Conservation (phyloP, 2,329 filamentous ascomycete species). For the Aschersonia sp. region DNA sequence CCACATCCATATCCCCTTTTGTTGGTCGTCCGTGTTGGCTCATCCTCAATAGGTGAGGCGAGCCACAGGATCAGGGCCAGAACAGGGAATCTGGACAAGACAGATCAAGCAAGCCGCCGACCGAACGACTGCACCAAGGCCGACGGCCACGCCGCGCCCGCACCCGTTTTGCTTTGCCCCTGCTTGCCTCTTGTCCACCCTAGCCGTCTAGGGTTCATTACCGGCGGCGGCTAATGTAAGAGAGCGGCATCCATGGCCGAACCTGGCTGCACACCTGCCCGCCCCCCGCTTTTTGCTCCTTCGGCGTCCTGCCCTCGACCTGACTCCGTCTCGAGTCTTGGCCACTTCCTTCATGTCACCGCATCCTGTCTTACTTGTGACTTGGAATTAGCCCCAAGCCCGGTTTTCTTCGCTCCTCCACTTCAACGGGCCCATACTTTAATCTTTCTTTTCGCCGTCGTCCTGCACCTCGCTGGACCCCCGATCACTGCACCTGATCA, state of each 20-base stretch:
- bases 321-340: neutral
- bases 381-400: constrained; percentile 1
- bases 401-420: neutral
- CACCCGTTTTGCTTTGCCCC: neutral
- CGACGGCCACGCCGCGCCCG: neutral
- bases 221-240: constrained; percentile 1
- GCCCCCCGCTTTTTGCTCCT: constrained; percentile 1
- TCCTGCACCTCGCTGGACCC: constrained; percentile 1
- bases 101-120: neutral
- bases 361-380: neutral
- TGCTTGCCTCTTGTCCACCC: no score
- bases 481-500: constrained; percentile 1
- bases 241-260: neutral
- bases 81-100: neutral
- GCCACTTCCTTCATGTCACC: neutral
- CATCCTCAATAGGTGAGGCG: neutral
- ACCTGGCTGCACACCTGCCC: no score
- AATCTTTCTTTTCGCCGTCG: neutral
- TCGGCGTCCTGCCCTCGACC: neutral
- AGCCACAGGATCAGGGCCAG: neutral
- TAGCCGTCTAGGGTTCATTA: no score
- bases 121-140: neutral
- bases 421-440: neutral
- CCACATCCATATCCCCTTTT: neutral
- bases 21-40: neutral